These are phyloP conservation scores for Rubroboletus pulcherrimus DNA, from an alignment of 768 basidiomycete species.

Conservation along the genomic window DNA sequence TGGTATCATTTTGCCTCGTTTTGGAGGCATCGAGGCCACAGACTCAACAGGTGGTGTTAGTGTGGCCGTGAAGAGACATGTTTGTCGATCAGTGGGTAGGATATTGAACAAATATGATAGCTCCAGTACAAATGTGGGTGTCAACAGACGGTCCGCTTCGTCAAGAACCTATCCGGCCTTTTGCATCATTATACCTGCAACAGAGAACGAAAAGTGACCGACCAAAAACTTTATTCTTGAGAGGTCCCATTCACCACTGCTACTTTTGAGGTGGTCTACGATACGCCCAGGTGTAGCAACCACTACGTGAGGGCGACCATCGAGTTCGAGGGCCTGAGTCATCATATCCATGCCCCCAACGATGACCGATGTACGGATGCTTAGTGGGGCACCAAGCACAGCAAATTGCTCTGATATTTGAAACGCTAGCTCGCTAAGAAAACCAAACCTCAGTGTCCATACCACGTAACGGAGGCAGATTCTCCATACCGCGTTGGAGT, in stretches of 20 bases:
- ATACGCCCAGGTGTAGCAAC: conserved; percentile 95
- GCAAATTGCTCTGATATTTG: conserved; percentile 97
- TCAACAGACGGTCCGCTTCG: conserved; percentile 92
- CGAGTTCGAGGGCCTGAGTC: conserved; percentile 83
- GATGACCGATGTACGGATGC: conserved; percentile 79
- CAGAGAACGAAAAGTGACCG: conserved; percentile 18
- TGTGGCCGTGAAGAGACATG: conserved; percentile 95
- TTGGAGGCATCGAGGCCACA: conserved; percentile 66
- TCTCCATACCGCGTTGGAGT: conserved; percentile 84
- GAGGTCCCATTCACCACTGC: conserved; percentile 74
- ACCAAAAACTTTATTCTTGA: conserved; percentile 84
- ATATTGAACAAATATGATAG: conserved; percentile 70
- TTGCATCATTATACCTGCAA: not conserved
- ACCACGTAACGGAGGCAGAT: not conserved
- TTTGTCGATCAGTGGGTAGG: conserved; percentile 86
- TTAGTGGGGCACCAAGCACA: conserved; percentile 80
- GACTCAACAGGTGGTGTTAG: conserved; percentile 82
- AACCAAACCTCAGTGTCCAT: not conserved
- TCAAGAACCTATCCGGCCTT: conserved; percentile 68
- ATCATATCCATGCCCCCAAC: conserved; percentile 99
- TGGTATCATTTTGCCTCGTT: conserved; percentile 79
- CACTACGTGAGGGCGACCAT: conserved; percentile 84
- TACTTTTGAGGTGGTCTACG: conserved; percentile 82
- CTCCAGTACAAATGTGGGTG: conserved; percentile 85
- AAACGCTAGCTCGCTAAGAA: conserved; percentile 84